Base-by-base conservation (phyloP, 331 rosid species). In the Acacia pycnantha region DNA sequence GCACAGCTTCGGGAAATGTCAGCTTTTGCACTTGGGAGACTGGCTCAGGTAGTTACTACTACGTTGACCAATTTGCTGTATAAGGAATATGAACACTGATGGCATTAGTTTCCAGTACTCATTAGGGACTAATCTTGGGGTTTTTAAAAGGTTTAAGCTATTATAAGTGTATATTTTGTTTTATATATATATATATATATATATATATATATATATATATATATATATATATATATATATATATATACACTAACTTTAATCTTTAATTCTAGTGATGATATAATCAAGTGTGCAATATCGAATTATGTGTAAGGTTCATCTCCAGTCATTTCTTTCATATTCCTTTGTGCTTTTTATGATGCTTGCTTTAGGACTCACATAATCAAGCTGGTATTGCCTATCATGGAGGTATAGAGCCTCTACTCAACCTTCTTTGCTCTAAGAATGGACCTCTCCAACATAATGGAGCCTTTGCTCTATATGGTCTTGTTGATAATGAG, bases 331-430 rank as follows among this genome's bases (percentile, higher is more conserved):
- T 37, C 21, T 40, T 8, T 15, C 43, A 14, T 59, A 31, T 37
- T 31, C 16, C 59, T 77, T 54, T 22, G 80, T 51, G 51, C 29
- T 59, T 7, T 5, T 70, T 24, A 12, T 58, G 47, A 74, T 70
- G 77, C 59, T 54, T 76, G 69, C 64, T 61, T 84, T 89, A 94
- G 99, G 97, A 94, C 70, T 15, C 89, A 33, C 94, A 96, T 81
- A 96, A 92, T 84, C 99, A 96, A 91, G 98, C 94, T 71, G 99
- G 99, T 76, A 94, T 96, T 81, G 97, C 89, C 64, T 89, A 92
- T 79, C 84, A 85, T 53, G 99, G 99, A 71, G 98, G 93, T 81
- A 85, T 96, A 70, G 86, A 79, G 84, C 98, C 97, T 67, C 83
- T 96, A 68, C 86, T 96, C 81, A 88, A 90, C 86, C 99, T 96